Evolutionary conservation across 805 yeast species (phyloP).

Genomic region (Middelhovenomyces tepae): DNA sequence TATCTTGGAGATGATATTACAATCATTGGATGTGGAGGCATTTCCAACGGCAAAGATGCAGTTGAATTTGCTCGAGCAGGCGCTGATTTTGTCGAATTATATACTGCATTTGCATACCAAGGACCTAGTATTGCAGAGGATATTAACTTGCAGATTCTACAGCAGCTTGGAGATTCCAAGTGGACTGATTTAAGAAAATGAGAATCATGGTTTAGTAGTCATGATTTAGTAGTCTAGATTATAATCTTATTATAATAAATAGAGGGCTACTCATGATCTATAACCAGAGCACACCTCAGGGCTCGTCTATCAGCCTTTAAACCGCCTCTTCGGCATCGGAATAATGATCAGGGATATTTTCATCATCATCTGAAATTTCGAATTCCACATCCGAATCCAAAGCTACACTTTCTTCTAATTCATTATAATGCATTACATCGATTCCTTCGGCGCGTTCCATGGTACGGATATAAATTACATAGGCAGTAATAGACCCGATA

Average conservation of each 20-base stretch:
- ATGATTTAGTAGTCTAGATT: not conserved
- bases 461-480: conserved; percentile 53
- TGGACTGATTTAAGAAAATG: conserved; percentile 58
- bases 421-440: conserved; percentile 18
- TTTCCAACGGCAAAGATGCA: conserved; percentile 78
- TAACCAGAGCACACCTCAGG: not conserved
- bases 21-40: conserved; percentile 92
- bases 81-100: conserved; percentile 78
- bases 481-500: conserved; percentile 53
- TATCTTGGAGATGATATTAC: conserved; percentile 68
- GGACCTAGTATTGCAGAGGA: conserved; percentile 78
- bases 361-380: conserved; percentile 20
- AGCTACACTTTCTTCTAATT: conserved; percentile 9
- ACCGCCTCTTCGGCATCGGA: not conserved
- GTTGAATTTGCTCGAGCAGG: conserved; percentile 90
- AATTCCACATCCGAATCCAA: conserved; percentile 22
- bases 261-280: not conserved
- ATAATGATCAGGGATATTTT: conserved; percentile 4
- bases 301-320: not conserved
- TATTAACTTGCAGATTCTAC: conserved; percentile 49
- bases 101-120: conserved; percentile 84
- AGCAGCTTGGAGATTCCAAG: conserved; percentile 67
- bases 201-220: not conserved
- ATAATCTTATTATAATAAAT: not conserved
- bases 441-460: conserved; percentile 23